phyloP scores from a whole-genome alignment of 2,329 filamentous ascomycete genomes.

The Microdochium bolleyi region DNA sequence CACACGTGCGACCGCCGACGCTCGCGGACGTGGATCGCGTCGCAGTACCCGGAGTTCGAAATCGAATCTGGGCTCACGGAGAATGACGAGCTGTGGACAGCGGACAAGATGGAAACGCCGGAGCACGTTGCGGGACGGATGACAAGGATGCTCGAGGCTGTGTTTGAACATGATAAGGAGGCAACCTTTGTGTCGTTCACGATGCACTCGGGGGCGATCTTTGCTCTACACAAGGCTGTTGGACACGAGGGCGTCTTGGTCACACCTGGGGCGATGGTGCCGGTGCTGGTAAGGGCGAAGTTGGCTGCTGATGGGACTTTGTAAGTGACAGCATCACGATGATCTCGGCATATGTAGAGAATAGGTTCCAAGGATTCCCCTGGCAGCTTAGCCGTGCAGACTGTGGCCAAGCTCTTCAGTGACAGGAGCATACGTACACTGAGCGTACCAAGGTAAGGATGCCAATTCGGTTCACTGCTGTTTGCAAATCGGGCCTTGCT shows the following conservation, averaged over 20 bases:
- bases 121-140: constrained; percentile 35
- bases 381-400: no score
- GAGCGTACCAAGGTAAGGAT: no score
- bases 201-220: constrained; percentile 39
- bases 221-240: constrained; percentile 31
- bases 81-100: constrained; percentile 42
- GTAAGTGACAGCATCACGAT: neutral
- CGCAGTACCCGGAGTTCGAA: constrained; percentile 38
- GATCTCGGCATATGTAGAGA: no score
- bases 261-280: constrained; percentile 43
- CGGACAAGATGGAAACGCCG: constrained; percentile 37
- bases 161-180: constrained; percentile 30
- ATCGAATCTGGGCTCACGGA: constrained; percentile 49
- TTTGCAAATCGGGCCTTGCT: no score
- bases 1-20: constrained; percentile 56
- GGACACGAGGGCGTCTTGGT: constrained; percentile 35
- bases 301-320: neutral
- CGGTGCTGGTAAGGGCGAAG: constrained; percentile 42
- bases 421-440: no score
- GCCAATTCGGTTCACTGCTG: no score
- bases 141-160: constrained; percentile 33
- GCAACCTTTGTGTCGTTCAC: constrained; percentile 39
- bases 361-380: no score
- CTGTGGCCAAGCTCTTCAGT: no score
- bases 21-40: constrained; percentile 35